phyloP scores from a whole-genome alignment of 1,284 basidiomycete genomes.

The Boletus subluridellus region DNA sequence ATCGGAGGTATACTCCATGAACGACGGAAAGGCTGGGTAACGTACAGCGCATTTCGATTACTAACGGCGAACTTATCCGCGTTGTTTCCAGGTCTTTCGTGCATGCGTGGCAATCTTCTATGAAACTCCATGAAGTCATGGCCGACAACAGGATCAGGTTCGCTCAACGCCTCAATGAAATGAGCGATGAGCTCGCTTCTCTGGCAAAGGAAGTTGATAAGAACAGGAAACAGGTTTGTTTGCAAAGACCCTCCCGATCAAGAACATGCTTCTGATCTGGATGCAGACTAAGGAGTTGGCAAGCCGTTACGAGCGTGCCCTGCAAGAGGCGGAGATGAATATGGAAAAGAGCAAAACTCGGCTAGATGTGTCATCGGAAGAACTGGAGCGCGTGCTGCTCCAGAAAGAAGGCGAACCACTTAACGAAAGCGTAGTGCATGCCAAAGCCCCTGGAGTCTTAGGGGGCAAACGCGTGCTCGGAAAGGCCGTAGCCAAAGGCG shows the following conservation, averaged over 20 bases:
- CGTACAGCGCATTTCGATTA: conserved; percentile 20
- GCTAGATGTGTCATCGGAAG: conserved; percentile 89
- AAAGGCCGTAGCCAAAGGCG: conserved; percentile 90
- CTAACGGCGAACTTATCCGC: conserved; percentile 8
- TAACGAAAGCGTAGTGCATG: conserved; percentile 73
- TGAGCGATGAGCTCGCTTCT: conserved; percentile 89
- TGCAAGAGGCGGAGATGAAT: conserved; percentile 84
- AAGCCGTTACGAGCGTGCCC: conserved; percentile 77
- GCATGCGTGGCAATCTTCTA: conserved; percentile 78
- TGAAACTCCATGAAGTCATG: conserved; percentile 86
- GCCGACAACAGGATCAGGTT: conserved; percentile 88
- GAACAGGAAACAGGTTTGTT: conserved; percentile 77
- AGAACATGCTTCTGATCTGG: conserved; percentile 13
- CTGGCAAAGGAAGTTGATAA: conserved; percentile 92
- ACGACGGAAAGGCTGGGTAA: conserved; percentile 93
- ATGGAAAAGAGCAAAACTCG: conserved; percentile 90
- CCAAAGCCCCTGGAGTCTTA: conserved; percentile 48
- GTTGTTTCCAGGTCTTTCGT: conserved; percentile 70
- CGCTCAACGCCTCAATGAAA: conserved; percentile 83
- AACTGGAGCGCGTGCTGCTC: conserved; percentile 89
- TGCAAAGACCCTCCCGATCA: conserved; percentile 4
- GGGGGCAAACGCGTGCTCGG: conserved; percentile 76
- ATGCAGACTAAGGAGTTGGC: conserved; percentile 85
- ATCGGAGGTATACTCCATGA: conserved; percentile 78
- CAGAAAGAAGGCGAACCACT: conserved; percentile 92